Evolutionary conservation across 2,329 filamentous ascomycete species (phyloP).

Genomic region (Graphilbum fragrans): DNA sequence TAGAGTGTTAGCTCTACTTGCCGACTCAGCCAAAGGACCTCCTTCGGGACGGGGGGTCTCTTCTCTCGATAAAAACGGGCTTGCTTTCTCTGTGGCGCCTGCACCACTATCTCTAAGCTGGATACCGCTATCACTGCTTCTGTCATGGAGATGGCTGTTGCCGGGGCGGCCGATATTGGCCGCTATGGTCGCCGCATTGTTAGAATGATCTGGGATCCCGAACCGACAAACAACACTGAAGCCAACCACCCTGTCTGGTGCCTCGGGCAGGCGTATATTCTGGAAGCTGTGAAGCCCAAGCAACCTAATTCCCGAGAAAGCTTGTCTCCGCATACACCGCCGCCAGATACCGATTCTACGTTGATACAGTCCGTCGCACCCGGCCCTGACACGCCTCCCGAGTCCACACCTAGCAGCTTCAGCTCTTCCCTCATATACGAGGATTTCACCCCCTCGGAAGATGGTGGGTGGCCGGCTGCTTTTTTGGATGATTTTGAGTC

Average conservation of each 20-base stretch:
- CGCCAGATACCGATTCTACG: not conserved
- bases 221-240: constrained; percentile 65
- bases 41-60: too few relatives aligned
- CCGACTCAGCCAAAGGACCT: too few relatives aligned
- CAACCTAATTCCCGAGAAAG: constrained; percentile 8
- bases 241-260: constrained; percentile 72
- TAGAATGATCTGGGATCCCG: constrained; percentile 85
- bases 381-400: constrained; percentile 30
- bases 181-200: constrained; percentile 70
- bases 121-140: too few relatives aligned
- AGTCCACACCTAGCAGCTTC: constrained; percentile 37
- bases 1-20: too few relatives aligned
- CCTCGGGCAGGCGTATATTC: constrained; percentile 44
- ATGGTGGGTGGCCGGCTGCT: constrained; percentile 63
- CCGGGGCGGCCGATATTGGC: constrained; percentile 56
- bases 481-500: constrained; percentile 93
- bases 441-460: constrained; percentile 21
- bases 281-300: constrained; percentile 17
- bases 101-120: too few relatives aligned
- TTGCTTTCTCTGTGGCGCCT: too few relatives aligned
- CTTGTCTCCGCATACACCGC: constrained; percentile 4
- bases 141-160: constrained; percentile 24
- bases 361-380: constrained; percentile 7
- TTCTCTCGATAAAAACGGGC: too few relatives aligned
- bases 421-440: constrained; percentile 39